Percentiles rank a stretch among this genome's conserved stretches.
Evolutionary conservation across 1,139 yeast species (phyloP).

Genomic region (Spathaspora jeffriesii): DNA sequence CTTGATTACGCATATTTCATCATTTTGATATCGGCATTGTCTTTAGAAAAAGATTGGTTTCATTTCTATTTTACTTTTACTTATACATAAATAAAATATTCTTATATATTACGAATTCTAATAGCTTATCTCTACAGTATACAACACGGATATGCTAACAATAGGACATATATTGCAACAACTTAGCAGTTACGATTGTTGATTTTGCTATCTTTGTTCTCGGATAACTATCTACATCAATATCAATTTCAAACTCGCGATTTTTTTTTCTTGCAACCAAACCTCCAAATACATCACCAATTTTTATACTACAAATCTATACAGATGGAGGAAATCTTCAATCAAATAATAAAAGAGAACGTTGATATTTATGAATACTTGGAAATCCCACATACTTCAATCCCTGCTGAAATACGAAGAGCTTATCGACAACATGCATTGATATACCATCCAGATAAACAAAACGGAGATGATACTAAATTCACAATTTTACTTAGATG

Average conservation of each 20-base stretch:
- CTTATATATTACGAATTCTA: background rate
- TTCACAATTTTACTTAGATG: conserved; percentile 41
- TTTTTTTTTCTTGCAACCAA: conserved; percentile 5
- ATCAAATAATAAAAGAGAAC: conserved; percentile 27
- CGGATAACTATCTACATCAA: background rate
- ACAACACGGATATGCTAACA: too few relatives aligned
- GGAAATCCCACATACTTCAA: conserved; percentile 21
- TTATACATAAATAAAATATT: background rate
- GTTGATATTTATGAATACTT: conserved; percentile 36
- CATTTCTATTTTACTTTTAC: conserved; percentile 1
- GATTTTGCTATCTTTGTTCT: background rate
- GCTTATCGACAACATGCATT: conserved; percentile 85
- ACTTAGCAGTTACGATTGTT: too few relatives aligned
- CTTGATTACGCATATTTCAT: background rate
- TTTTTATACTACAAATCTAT: background rate
- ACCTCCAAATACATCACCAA: background rate
- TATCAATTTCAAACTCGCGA: background rate
- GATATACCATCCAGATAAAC: conserved; percentile 67
- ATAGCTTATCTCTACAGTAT: background rate
- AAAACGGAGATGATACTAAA: conserved; percentile 31
- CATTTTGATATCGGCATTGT: background rate
- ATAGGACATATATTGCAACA: too few relatives aligned
- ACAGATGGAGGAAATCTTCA: conserved; percentile 15
- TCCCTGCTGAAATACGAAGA: conserved; percentile 67
- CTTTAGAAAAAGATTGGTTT: background rate